phyloP scores from a whole-genome alignment of 1,139 yeast genomes.

The Yamadazyma membranifaciens region DNA sequence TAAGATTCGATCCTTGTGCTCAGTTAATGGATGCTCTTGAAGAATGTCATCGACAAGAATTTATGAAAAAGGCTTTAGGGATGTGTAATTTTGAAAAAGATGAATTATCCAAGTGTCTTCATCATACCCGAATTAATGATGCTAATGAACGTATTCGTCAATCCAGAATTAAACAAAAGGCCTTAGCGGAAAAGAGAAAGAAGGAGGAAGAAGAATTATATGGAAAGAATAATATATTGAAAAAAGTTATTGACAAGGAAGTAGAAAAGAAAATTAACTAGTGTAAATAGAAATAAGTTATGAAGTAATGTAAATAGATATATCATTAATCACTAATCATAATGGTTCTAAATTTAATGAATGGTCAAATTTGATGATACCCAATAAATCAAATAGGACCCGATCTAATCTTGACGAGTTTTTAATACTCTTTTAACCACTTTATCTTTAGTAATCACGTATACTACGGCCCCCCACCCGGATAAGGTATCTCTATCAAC shows the following conservation, averaged over 20 bases:
- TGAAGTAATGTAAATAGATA: constrained; percentile 2
- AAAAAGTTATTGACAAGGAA: constrained; percentile 52
- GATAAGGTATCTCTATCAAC: constrained; percentile 97
- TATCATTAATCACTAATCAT: neutral
- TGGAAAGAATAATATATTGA: constrained; percentile 74
- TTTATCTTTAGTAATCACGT: constrained; percentile 88
- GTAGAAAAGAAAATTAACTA: constrained; percentile 1
- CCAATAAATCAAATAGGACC: too few species aligned
- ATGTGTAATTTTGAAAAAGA: constrained; percentile 83
- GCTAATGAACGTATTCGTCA: constrained; percentile 61
- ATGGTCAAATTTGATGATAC: too few species aligned
- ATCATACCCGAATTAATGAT: constrained; percentile 68
- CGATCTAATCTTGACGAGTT: constrained; percentile 79
- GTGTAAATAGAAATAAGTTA: neutral
- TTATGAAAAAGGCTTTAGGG: constrained; percentile 74
- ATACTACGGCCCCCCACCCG: constrained; percentile 99
- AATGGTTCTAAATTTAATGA: neutral
- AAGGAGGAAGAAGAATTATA: constrained; percentile 71
- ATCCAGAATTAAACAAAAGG: constrained; percentile 56
- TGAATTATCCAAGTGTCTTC: constrained; percentile 74
- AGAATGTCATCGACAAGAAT: constrained; percentile 78
- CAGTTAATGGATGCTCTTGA: constrained; percentile 85
- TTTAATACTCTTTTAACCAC: constrained; percentile 83
- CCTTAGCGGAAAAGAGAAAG: constrained; percentile 55
- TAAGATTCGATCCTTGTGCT: constrained; percentile 59